A percentile compares a stretch with the other conserved stretches of the same genome.
phyloP scores from a whole-genome alignment of 768 basidiomycete species.

The Xanthoconium purpureum region DNA sequence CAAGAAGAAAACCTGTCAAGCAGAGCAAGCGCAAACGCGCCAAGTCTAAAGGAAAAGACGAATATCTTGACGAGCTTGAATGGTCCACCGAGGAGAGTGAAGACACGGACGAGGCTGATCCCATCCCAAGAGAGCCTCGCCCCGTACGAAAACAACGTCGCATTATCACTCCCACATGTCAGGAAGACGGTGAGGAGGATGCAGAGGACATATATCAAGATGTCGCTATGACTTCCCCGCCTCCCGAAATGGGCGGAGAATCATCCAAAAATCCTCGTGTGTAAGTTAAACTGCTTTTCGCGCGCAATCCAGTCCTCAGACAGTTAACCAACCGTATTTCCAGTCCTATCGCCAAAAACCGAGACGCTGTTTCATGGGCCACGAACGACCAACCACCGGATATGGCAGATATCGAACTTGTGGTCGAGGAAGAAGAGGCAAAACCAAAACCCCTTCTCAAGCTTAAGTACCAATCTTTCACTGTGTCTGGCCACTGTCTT shows the following conservation, averaged over 20 bases:
- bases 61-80: slow-evolving; percentile 26
- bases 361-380: background rate
- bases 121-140: slow-evolving; percentile 15
- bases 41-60: slow-evolving; percentile 41
- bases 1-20: slow-evolving; percentile 15
- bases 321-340: background rate
- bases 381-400: background rate
- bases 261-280: background rate
- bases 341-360: background rate
- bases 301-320: background rate
- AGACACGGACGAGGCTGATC: slow-evolving; percentile 11
- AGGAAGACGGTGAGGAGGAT: slow-evolving; percentile 24
- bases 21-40: slow-evolving; percentile 30
- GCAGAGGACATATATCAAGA: slow-evolving; percentile 9
- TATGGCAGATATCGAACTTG: slow-evolving; percentile 36
- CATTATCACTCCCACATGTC: slow-evolving; percentile 23
- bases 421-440: slow-evolving; percentile 55
- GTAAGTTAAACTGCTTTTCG: slow-evolving; percentile 3
- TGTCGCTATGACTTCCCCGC: slow-evolving; percentile 15
- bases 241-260: background rate
- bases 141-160: slow-evolving; percentile 34
- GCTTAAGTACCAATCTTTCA: slow-evolving; percentile 68
- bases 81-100: slow-evolving; percentile 19
- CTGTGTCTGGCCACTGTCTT: slow-evolving; percentile 67
- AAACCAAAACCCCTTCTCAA: slow-evolving; percentile 71